Evolutionary conservation across 1,139 yeast species (phyloP).

Genomic region (Candida sp.): DNA sequence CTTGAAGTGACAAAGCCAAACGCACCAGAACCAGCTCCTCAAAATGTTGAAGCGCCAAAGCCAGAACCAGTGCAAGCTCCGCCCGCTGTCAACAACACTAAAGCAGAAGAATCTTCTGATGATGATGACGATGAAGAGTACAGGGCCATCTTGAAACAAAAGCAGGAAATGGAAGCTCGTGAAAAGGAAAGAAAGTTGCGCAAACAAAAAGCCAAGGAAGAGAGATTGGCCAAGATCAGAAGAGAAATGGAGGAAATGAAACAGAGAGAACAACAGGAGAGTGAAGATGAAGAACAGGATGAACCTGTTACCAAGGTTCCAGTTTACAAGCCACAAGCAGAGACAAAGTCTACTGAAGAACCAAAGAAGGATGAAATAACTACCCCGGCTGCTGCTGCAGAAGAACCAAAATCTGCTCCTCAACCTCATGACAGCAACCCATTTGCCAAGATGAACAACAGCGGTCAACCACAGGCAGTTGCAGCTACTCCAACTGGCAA

Average conservation of each 20-base stretch:
- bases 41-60: conserved; percentile 6
- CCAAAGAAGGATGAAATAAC: conserved; percentile 9
- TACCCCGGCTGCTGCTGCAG: conserved; percentile 1
- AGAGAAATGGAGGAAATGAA: conserved; percentile 68
- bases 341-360: conserved; percentile 7
- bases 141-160: conserved; percentile 47
- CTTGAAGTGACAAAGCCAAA: conserved; percentile 4
- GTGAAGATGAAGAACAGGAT: conserved; percentile 42
- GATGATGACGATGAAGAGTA: conserved; percentile 53
- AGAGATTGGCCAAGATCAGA: conserved; percentile 59
- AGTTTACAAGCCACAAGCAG: conserved; percentile 9
- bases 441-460: conserved; percentile 28
- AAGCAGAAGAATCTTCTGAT: conserved; percentile 21
- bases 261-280: conserved; percentile 34
- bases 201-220: conserved; percentile 54
- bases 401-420: conserved; percentile 4
- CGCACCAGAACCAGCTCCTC: conserved; percentile 4
- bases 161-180: conserved; percentile 51
- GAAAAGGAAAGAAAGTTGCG: conserved; percentile 51
- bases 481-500: conserved; percentile 18
- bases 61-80: conserved; percentile 6
- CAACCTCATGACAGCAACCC: conserved; percentile 32
- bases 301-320: conserved; percentile 27
- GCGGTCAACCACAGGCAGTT: conserved; percentile 11
- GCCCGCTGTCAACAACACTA: conserved; percentile 4